These are phyloP conservation scores for Venturia asperata DNA, from an alignment of 2,329 filamentous ascomycete genomes.

Conservation along the genomic window DNA sequence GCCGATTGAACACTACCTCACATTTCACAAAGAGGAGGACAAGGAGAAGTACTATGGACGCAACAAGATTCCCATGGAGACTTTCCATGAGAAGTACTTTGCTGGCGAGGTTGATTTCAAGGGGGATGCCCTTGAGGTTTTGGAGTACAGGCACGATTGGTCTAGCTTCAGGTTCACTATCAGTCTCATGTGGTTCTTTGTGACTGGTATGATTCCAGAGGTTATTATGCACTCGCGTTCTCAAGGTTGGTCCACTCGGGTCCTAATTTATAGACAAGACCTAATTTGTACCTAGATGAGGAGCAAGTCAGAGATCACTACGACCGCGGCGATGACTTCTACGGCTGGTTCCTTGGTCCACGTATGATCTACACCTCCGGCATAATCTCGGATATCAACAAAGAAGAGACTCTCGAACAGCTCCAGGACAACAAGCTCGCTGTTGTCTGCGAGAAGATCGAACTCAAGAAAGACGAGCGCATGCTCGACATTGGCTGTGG, in stretches of 20 bases:
- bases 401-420: conserved; percentile 86
- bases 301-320: conserved; percentile 98
- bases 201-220: conserved; percentile 81
- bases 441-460: conserved; percentile 93
- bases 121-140: conserved; percentile 76
- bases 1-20: conserved; percentile 84
- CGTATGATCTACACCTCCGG: conserved; percentile 99
- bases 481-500: conserved; percentile 95
- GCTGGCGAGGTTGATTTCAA: conserved; percentile 93
- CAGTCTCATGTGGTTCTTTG: conserved; percentile 77
- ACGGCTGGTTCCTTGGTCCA: conserved; percentile 95
- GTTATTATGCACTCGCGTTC: conserved; percentile 87
- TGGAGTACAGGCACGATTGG: conserved; percentile 97
- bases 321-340: conserved; percentile 96
- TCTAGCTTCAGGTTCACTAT: conserved; percentile 87
- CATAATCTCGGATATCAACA: conserved; percentile 78
- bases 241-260: conserved; percentile 53
- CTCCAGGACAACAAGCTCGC: conserved; percentile 97
- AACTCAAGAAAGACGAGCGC: conserved; percentile 68
- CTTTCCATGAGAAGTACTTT: conserved; percentile 98
- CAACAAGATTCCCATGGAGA: conserved; percentile 82
- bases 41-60: conserved; percentile 63
- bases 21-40: conserved; percentile 60
- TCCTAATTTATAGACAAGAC: not conserved
- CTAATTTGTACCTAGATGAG: conserved; percentile 56